Evolutionary conservation across 2,329 filamentous ascomycete genomes (phyloP).

Genomic region (Hypomyces perniciosus): DNA sequence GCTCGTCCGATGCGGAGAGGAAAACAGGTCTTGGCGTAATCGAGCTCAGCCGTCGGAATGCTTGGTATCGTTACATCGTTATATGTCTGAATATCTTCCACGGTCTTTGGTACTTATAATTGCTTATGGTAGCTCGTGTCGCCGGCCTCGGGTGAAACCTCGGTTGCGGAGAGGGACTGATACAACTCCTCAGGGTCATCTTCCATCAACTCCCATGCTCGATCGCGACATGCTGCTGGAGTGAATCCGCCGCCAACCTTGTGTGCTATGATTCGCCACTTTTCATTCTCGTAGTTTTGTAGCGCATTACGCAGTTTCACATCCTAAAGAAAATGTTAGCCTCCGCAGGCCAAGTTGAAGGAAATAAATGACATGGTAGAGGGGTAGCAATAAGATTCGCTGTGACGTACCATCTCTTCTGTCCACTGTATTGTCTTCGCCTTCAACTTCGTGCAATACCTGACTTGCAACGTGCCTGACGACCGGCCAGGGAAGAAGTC

Average conservation of each 20-base stretch:
- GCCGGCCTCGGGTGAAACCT: conserved; percentile 15
- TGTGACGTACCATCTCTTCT: conserved; percentile 72
- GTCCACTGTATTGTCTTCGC: conserved; percentile 92
- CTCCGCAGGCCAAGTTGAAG: no score
- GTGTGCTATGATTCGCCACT: conserved; percentile 85
- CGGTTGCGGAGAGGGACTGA: conserved; percentile 49
- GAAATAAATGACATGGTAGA: background rate
- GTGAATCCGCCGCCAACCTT: conserved; percentile 90
- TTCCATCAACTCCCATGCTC: conserved; percentile 57
- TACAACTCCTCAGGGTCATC: conserved; percentile 41
- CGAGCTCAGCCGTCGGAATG: background rate
- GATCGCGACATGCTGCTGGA: conserved; percentile 78
- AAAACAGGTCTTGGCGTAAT: background rate
- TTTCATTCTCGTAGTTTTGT: conserved; percentile 83
- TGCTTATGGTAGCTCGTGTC: background rate
- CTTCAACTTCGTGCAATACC: conserved; percentile 92
- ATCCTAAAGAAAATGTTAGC: conserved; percentile 47
- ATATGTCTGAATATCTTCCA: background rate
- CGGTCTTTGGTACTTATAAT: background rate
- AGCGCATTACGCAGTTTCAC: conserved; percentile 70
- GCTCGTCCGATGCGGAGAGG: no score
- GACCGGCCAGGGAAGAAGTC: conserved; percentile 91
- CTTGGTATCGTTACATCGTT: background rate
- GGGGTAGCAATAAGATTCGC: conserved; percentile 13
- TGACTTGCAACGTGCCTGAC: conserved; percentile 84